phyloP scores from a whole-genome alignment of 2,329 filamentous ascomycete genomes.

The Trichoderma polysporum region DNA sequence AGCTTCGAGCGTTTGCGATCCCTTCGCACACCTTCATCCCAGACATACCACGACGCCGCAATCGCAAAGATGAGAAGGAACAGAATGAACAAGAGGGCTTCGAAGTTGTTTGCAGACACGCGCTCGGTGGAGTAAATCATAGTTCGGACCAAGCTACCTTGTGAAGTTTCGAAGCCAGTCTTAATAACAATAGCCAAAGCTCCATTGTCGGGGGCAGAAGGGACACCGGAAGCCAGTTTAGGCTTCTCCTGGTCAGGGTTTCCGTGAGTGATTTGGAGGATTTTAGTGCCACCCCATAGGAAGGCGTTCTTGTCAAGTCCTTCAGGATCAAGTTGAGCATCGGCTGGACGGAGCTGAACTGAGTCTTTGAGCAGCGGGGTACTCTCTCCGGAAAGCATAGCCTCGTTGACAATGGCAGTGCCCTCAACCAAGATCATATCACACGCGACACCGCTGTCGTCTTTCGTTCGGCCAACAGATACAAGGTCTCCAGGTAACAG shows the following conservation, averaged over 20 bases:
- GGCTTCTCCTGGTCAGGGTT: conserved; percentile 72
- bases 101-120: conserved; percentile 96
- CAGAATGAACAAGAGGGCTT: conserved; percentile 95
- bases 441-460: conserved; percentile 94
- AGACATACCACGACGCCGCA: conserved; percentile 98
- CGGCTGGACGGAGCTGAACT: conserved; percentile 79
- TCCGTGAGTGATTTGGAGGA: conserved; percentile 90
- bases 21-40: conserved; percentile 91
- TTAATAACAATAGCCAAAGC: conserved; percentile 93
- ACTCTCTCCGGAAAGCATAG: conserved; percentile 98
- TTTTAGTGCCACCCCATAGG: conserved; percentile 95
- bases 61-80: conserved; percentile 96
- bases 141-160: conserved; percentile 93
- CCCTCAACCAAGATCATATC: conserved; percentile 96
- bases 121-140: conserved; percentile 99
- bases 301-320: conserved; percentile 96
- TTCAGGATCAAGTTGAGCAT: conserved; percentile 80
- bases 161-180: conserved; percentile 97
- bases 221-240: conserved; percentile 72
- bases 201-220: conserved; percentile 85
- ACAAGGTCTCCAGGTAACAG: conserved; percentile 91
- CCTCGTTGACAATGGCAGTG: conserved; percentile 96
- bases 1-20: conserved; percentile 98
- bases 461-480: conserved; percentile 89
- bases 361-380: conserved; percentile 97